These are phyloP conservation scores for Anthostomella pinea DNA, from an alignment of 2,329 filamentous ascomycete genomes.

Conservation along the genomic window DNA sequence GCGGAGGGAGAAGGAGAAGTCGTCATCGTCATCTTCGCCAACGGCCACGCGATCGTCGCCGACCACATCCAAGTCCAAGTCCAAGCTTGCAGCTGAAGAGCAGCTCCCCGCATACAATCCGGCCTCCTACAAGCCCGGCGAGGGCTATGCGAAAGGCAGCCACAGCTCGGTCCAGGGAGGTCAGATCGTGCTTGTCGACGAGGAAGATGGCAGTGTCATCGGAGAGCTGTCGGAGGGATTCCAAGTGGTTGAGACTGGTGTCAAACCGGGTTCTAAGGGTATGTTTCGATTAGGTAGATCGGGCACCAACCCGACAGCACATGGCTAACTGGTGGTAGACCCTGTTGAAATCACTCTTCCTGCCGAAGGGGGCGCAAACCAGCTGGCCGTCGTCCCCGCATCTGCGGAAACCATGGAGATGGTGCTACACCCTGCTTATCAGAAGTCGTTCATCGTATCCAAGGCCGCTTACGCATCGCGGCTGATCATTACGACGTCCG, in stretches of 20 bases:
- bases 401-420: conserved; percentile 70
- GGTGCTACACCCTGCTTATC: conserved; percentile 86
- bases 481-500: conserved; percentile 84
- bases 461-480: conserved; percentile 86
- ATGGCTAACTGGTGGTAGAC: conserved; percentile 44
- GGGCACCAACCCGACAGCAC: not conserved
- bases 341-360: conserved; percentile 79
- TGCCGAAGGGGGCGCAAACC: conserved; percentile 61
- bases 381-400: conserved; percentile 62
- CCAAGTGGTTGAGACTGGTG: conserved; percentile 72
- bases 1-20: conserved; percentile 30
- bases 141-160: conserved; percentile 69
- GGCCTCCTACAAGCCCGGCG: conserved; percentile 72
- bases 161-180: conserved; percentile 59
- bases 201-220: conserved; percentile 93
- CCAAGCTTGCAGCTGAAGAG: conserved; percentile 41
- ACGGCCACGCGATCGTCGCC: conserved; percentile 23
- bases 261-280: conserved; percentile 92
- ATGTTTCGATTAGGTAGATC: conserved; percentile 31
- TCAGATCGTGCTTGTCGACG: conserved; percentile 88
- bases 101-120: conserved; percentile 72
- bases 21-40: conserved; percentile 19
- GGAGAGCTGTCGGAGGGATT: conserved; percentile 85
- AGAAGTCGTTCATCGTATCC: conserved; percentile 80
- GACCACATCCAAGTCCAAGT: conserved; percentile 41